Evolutionary conservation across 305 asterid species (phyloP).

Genomic region (Stenogyne calaminthoides): DNA sequence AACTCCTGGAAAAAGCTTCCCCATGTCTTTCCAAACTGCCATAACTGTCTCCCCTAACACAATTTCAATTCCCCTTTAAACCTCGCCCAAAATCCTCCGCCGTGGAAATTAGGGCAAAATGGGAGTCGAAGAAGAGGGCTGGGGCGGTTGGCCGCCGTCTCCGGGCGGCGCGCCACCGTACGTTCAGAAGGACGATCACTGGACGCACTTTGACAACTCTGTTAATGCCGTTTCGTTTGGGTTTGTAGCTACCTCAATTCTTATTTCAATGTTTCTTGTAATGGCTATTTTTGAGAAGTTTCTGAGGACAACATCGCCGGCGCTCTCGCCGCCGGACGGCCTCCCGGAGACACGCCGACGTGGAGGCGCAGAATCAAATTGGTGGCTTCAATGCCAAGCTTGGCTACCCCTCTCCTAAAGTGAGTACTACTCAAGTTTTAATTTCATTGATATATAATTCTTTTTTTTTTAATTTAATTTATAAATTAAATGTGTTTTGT

Average conservation of each 20-base stretch:
- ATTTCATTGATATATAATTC: background rate
- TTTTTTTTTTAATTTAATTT: background rate
- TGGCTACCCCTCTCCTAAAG: constrained; percentile 47
- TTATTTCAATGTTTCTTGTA: constrained; percentile 84
- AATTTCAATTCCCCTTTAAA: background rate
- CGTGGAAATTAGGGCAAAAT: constrained; percentile 26
- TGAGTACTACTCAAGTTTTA: constrained; percentile 27
- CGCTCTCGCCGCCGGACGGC: constrained; percentile 45
- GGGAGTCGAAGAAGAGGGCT: constrained; percentile 62
- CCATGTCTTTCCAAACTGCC: constrained; percentile 39
- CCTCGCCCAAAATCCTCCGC: background rate
- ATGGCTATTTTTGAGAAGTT: constrained; percentile 87
- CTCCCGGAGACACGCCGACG: constrained; percentile 40
- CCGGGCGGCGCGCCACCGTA: constrained; percentile 67
- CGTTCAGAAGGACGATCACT: constrained; percentile 66
- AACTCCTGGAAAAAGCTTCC: constrained; percentile 22
- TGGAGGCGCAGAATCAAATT: constrained; percentile 50
- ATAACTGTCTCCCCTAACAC: constrained; percentile 21
- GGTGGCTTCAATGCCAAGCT: constrained; percentile 41
- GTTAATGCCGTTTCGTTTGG: constrained; percentile 85
- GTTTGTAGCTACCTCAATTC: constrained; percentile 86
- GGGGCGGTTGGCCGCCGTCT: constrained; percentile 64
- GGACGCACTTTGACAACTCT: constrained; percentile 90
- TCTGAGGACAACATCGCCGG: constrained; percentile 59
- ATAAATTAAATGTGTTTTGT: background rate